Evolutionary conservation across 371 early-diverging fungal species (phyloP).

Genomic region (Mucor piriformis): DNA sequence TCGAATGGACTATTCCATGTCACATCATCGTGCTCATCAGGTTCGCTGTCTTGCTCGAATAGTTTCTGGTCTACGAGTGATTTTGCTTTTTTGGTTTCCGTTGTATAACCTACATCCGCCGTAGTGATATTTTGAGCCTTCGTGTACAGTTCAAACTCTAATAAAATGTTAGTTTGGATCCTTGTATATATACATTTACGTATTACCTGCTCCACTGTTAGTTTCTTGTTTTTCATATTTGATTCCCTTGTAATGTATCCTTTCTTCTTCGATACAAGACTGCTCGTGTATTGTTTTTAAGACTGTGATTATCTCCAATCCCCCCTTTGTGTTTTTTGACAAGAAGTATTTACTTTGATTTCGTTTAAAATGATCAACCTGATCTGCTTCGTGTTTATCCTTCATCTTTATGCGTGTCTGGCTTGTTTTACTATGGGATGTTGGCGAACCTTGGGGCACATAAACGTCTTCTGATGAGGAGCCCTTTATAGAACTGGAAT

Average conservation of each 20-base stretch:
- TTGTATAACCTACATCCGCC: background rate
- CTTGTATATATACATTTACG: background rate
- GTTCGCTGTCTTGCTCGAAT: no score
- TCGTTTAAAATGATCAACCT: background rate
- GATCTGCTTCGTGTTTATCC: background rate
- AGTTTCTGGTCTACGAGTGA: no score
- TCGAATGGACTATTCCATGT: no score
- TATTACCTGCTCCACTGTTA: background rate
- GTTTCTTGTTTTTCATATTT: background rate
- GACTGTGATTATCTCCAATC: background rate
- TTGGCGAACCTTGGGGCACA: background rate
- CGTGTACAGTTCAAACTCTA: background rate
- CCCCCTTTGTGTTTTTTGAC: background rate
- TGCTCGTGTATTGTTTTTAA: background rate
- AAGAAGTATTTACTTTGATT: background rate
- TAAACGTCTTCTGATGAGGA: background rate
- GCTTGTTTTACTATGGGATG: background rate
- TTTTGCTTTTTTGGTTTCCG: background rate
- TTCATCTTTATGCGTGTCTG: background rate
- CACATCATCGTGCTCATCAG: no score
- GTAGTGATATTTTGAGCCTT: background rate
- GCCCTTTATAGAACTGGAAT: background rate
- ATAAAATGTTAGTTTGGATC: background rate
- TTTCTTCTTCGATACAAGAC: background rate
- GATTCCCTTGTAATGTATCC: background rate